phyloP scores from a whole-genome alignment of 306 rosid species.

The Trifolium dubium region DNA sequence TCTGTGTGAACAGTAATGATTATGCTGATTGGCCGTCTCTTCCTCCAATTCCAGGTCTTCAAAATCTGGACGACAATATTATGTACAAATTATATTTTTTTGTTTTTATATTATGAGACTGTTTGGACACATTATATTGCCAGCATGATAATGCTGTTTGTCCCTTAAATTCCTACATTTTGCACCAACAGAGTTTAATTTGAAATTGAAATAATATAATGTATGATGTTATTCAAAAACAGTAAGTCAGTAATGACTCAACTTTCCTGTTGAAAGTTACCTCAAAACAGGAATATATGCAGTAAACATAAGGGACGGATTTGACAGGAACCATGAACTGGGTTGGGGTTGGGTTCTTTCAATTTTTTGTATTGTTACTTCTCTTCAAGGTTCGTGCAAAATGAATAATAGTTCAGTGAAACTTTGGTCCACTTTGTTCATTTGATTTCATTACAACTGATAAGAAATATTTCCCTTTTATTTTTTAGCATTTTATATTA shows the following conservation, averaged over 20 bases:
- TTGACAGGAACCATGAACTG: constrained; percentile 13
- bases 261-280: constrained; percentile 34
- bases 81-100: constrained; percentile 15
- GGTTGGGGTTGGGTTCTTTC: neutral
- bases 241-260: constrained; percentile 29
- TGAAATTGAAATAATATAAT: constrained; percentile 33
- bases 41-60: constrained; percentile 83
- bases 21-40: constrained; percentile 87
- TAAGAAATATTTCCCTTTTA: constrained; percentile 17
- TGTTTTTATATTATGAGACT: constrained; percentile 22
- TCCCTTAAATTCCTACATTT: constrained; percentile 29
- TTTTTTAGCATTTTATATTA: constrained; percentile 33
- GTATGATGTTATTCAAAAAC: constrained; percentile 24
- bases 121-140: constrained; percentile 20
- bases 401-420: constrained; percentile 17
- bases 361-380: neutral
- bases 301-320: constrained; percentile 14
- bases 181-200: constrained; percentile 15
- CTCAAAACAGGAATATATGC: constrained; percentile 13
- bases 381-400: constrained; percentile 23
- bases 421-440: constrained; percentile 19
- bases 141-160: neutral
- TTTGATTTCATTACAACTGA: constrained; percentile 33
- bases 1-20: constrained; percentile 67
- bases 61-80: constrained; percentile 15